Evolutionary conservation across 129 eudicot species (phyloP), one percentile per base, ranked within the genome.

Genomic region (Saposhnikovia divaricata): DNA sequence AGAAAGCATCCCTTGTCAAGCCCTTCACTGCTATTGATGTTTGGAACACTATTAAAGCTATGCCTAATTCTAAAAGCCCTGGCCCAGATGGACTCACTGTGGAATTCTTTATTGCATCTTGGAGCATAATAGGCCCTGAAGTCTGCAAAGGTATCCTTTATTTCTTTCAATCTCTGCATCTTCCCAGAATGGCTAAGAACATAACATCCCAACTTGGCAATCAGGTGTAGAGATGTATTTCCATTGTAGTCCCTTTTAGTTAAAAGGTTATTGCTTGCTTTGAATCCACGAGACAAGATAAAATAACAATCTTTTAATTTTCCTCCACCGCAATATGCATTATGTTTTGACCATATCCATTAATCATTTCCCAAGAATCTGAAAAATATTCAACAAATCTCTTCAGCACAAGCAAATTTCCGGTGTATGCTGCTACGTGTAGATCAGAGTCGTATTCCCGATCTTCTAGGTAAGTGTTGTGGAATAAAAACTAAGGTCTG

Each of bases 311-410:
- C 37, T 15, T 34, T 10, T n/a, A 0, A 3, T 59, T 31, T 2
- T 47, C 11, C 66, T 48, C 77, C 77, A 48, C 76, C 6, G 82
- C 82, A 6, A 79, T 79, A 25, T 79, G 82, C 43, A 79, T 28
- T 34, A 79, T 70, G 47, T 79, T 79, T 37, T 34, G 48, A 18
- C 76, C 77, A 40, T 12, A 34, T 10, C 18, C 46, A 40, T 79
- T 34, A 0, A 18, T 10, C 51, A 70, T 46, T 9, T 79, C 66
- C n/a, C 77, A 46, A 9, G 18, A 10, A 69, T 79, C 82, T 47
- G 82, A 77, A 37, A 61, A 70, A 34, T 14, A 4, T 12, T 28
- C 1, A 0, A 37, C 19, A 3, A 69, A 28, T 69, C 0, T 15
- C 19, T 69, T 8, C 74, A 69, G 4, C 19, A 28, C 74, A 14